Conservation (phyloP, 2,329 filamentous ascomycete genomes). For the Fusarium sarcochroum region DNA sequence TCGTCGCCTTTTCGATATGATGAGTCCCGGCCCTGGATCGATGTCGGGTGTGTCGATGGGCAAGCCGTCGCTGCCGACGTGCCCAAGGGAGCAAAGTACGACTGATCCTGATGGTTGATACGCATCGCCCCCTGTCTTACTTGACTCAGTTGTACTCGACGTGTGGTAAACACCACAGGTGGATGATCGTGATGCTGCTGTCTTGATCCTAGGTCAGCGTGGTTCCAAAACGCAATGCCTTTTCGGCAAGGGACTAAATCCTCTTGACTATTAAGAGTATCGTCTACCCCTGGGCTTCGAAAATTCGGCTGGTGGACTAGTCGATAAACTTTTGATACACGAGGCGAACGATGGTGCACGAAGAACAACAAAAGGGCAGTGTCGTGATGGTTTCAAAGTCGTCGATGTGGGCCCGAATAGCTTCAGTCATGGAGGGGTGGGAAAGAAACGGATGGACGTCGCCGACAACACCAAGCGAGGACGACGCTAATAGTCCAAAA, state of each 20-base stretch:
- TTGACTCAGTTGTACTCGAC: neutral
- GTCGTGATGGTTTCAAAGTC: neutral
- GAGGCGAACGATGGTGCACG: neutral
- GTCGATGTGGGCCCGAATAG: conserved; percentile 8
- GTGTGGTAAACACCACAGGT: conserved; percentile 21
- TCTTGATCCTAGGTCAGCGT: neutral
- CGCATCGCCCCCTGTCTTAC: neutral
- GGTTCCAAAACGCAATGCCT: neutral
- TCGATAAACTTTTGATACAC: neutral
- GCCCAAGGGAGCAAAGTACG: neutral
- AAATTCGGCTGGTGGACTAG: neutral
- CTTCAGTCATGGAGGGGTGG: conserved; percentile 1
- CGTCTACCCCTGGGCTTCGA: neutral
- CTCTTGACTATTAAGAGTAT: rapidly evolving
- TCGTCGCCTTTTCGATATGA: neutral
- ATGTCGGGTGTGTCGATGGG: neutral
- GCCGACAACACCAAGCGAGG: conserved; percentile 4
- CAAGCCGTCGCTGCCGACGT: neutral
- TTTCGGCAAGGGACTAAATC: neutral
- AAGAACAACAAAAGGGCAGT: neutral
- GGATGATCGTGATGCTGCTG: neutral
- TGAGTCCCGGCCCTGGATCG: neutral
- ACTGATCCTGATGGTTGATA: neutral
- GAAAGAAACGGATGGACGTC: neutral
- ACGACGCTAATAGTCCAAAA: neutral